A percentile compares a stretch with the other conserved stretches of the same genome.
Evolutionary conservation across 352 stramenopile genomes (phyloP).

Genomic region (Thalassiosira hispida): DNA sequence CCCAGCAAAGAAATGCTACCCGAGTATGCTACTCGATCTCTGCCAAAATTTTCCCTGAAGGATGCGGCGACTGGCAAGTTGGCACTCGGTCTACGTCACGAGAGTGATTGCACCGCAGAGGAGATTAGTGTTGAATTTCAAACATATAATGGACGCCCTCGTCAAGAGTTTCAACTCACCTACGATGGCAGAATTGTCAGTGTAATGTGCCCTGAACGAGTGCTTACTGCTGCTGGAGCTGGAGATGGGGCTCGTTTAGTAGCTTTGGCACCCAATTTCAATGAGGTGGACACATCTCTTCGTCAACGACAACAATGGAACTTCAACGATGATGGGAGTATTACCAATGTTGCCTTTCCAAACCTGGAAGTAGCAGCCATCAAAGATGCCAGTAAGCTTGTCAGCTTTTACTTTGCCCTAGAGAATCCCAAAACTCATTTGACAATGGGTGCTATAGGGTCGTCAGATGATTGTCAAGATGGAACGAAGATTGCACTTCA

Average conservation of each 20-base stretch:
- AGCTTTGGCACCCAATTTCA: neutral
- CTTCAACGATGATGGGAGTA: neutral
- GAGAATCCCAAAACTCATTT: constrained; percentile 16
- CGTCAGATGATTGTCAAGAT: neutral
- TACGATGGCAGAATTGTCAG: constrained; percentile 4
- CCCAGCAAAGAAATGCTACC: constrained; percentile 4
- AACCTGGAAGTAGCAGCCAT: neutral
- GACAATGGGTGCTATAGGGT: neutral
- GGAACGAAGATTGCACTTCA: neutral
- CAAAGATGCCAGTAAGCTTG: neutral
- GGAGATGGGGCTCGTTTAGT: neutral
- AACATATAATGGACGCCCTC: neutral
- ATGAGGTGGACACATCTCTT: neutral
- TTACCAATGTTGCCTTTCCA: neutral
- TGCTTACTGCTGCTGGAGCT: neutral
- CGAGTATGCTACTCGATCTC: constrained; percentile 3
- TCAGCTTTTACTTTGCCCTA: constrained; percentile 4
- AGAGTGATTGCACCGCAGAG: constrained; percentile 10
- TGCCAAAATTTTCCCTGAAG: constrained; percentile 17
- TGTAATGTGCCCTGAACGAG: constrained; percentile 8
- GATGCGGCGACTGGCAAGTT: neutral
- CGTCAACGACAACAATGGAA: neutral
- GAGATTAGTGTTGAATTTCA: constrained; percentile 6
- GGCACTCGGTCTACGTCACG: neutral
- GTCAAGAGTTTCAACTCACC: constrained; percentile 13